Evolutionary conservation across 2,329 filamentous ascomycete genomes (phyloP), one percentile per base, ranked within the genome.

Genomic region (Nannizzia gypsea): DNA sequence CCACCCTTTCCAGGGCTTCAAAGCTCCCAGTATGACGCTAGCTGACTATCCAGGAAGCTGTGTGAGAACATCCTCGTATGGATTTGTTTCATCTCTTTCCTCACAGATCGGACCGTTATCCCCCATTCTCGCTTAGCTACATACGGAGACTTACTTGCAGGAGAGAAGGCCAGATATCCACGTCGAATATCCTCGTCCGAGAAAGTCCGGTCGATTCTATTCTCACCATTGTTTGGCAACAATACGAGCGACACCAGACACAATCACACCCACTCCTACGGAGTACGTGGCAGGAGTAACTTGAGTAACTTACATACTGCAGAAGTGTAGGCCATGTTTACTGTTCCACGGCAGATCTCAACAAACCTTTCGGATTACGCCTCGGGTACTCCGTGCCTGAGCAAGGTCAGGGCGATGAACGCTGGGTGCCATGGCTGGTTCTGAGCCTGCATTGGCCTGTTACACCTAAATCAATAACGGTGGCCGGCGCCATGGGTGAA

Each of bases 401-500:
- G 44, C 44, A 50, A 50, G 44, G 44, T 24, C 44, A 50, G 44
- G 44, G 44, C 26, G 44, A 22, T 50, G 44, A 13, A 26, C 26
- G 20, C 20, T 22, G n/a, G 22, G 42, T 46, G 20, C 42, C 42
- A 46, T 46, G n/a, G 44, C 20, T 20, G 44, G 9, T 24, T 15
- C 22, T 50, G 44, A 50, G 26, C 44, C 44, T 50, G 44, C 44
- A 50, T 50, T 50, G 44, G 44, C 22, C 44, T 24, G 44, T 50
- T 50, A 50, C 44, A 50, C 44, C 44, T 50, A 24, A 50, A 50
- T 50, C 44, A 50, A 50, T 50, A 50, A 50, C 44, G 44, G 44
- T 26, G 44, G 15, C 44, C 20, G 44, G 44, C 22, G 44, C 44
- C 44, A 50, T 50, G 20, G 44, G 3, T 26, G 20, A 26, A 50